A percentile compares a stretch with the other conserved stretches of the same genome.
These are phyloP conservation scores for Candida peoriensis DNA, from an alignment of 805 yeast species.

Conservation along the genomic window DNA sequence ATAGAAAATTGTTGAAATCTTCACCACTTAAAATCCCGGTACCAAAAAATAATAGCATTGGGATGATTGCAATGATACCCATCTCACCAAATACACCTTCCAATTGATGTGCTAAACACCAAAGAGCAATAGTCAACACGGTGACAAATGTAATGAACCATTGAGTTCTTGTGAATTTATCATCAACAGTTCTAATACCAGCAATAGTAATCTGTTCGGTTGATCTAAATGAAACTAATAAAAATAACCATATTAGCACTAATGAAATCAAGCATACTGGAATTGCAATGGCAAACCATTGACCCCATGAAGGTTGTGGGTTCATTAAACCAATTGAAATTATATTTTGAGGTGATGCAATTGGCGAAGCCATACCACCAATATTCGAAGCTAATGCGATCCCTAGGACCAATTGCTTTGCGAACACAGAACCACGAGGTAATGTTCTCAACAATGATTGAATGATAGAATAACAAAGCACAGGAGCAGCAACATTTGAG, in stretches of 20 bases:
- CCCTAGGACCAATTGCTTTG: slow-evolving; percentile 81
- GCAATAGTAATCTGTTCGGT: slow-evolving; percentile 39
- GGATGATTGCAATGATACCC: slow-evolving; percentile 93
- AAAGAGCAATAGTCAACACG: slow-evolving; percentile 65
- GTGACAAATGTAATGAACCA: slow-evolving; percentile 70
- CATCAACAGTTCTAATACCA: slow-evolving; percentile 52
- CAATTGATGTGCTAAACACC: slow-evolving; percentile 84
- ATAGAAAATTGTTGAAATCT: slow-evolving; percentile 91
- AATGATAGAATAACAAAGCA: slow-evolving; percentile 81
- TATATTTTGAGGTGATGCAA: slow-evolving; percentile 94
- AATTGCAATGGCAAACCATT: slow-evolving; percentile 85
- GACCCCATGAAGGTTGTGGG: slow-evolving; percentile 82
- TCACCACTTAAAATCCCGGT: slow-evolving; percentile 82
- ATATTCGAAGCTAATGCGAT: slow-evolving; percentile 89
- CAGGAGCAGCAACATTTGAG: slow-evolving; percentile 96
- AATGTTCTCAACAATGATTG: slow-evolving; percentile 85
- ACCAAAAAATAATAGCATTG: slow-evolving; percentile 88
- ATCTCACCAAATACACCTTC: slow-evolving; percentile 81
- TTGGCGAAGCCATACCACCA: slow-evolving; percentile 97
- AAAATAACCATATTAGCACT: slow-evolving; percentile 65
- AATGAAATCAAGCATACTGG: slow-evolving; percentile 71
- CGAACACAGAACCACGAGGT: slow-evolving; percentile 72
- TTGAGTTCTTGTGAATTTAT: slow-evolving; percentile 66
- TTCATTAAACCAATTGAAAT: slow-evolving; percentile 85
- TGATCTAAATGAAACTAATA: slow-evolving; percentile 60